Evolutionary conservation across 495 filamentous ascomycete genomes (phyloP), one percentile per base, ranked within the genome.

Genomic region (Aspergillus coremiiformis): DNA sequence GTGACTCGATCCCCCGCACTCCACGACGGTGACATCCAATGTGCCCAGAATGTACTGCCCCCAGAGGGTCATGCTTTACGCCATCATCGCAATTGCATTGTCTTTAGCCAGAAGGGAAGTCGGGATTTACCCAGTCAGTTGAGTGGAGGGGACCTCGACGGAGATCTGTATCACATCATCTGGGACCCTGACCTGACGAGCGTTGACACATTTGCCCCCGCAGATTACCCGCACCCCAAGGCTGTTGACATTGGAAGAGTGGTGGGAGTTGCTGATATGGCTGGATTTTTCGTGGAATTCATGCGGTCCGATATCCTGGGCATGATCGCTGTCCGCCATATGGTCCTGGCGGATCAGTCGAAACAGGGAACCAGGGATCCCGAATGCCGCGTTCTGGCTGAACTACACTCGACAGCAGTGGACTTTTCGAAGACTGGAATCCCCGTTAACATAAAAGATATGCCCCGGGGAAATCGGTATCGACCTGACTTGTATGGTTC

Each of bases 391-490:
- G 66, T 64, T 11, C 71, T 94, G 1, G 87, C 89, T 3, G 72
- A 79, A 47, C 65, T 93, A 60, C 82, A 85, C 48, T 93, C 88
- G 0, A 83, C 74, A 0, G 88, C 86, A 0, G 89, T 95, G 1
- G 89, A 95, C 63, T 95, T 85, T 56, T 86, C 83, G 1, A 93
- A 95, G 62, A 83, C 85, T 0, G 89, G 89, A 0, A 78, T 81
- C 23, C 76, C 84, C 0, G 87, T 90, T 15, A 51, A 27, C 14
- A 67, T 78, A 42, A 46, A 24, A 1, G 53, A 69, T 29, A 57
- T 77, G 24, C 83, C 76, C 5, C 65, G 39, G 33, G 66, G 61
- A 48, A 68, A 60, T 37, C 60, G 51, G 0, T 64, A 56, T 26
- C 68, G 78, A 10, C 83, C 83, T 5, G 84, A 85, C 55, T 86